Evolutionary conservation across 768 basidiomycete genomes (phyloP).

Genomic region (Amanita pseudoporphyria): DNA sequence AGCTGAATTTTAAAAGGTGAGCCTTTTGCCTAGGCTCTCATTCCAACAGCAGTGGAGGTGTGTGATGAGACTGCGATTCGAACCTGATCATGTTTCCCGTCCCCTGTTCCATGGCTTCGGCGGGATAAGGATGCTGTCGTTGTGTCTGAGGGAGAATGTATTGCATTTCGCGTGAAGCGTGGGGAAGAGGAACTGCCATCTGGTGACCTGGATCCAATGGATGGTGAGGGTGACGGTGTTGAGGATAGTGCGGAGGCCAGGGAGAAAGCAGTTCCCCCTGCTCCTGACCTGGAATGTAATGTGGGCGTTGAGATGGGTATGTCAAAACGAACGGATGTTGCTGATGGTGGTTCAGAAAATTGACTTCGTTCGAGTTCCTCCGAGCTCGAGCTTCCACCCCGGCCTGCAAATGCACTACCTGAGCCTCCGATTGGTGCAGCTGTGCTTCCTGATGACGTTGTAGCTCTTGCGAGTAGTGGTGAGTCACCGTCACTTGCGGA

Average conservation of each 20-base stretch:
- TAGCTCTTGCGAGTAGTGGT: conserved; percentile 39
- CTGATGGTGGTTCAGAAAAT: conserved; percentile 15
- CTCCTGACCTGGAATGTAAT: conserved; percentile 9
- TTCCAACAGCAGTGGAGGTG: conserved; percentile 39
- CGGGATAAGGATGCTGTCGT: conserved; percentile 12
- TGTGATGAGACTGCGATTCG: conserved; percentile 35
- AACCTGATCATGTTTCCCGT: conserved; percentile 26
- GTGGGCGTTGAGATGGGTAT: conserved; percentile 5
- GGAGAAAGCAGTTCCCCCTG: conserved; percentile 14
- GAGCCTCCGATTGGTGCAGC: conserved; percentile 25
- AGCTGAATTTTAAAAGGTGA: not conserved
- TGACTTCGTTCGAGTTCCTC: conserved; percentile 17
- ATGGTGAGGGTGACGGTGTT: conserved; percentile 18
- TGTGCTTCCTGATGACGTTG: conserved; percentile 34
- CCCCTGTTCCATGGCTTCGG: conserved; percentile 12
- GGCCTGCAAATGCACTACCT: conserved; percentile 20
- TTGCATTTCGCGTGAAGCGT: conserved; percentile 5
- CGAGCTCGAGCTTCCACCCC: conserved; percentile 9
- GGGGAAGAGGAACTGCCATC: conserved; percentile 12
- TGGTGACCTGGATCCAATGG: conserved; percentile 15
- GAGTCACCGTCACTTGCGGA: conserved; percentile 11
- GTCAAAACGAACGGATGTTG: conserved; percentile 18
- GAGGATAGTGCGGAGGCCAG: conserved; percentile 22
- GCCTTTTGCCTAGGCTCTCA: conserved; percentile 26
- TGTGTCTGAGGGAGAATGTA: conserved; percentile 3